Evolutionary conservation across 441 rosid species (phyloP), one percentile per base, ranked within the genome.

Genomic region (Adansonia madagascariensis): DNA sequence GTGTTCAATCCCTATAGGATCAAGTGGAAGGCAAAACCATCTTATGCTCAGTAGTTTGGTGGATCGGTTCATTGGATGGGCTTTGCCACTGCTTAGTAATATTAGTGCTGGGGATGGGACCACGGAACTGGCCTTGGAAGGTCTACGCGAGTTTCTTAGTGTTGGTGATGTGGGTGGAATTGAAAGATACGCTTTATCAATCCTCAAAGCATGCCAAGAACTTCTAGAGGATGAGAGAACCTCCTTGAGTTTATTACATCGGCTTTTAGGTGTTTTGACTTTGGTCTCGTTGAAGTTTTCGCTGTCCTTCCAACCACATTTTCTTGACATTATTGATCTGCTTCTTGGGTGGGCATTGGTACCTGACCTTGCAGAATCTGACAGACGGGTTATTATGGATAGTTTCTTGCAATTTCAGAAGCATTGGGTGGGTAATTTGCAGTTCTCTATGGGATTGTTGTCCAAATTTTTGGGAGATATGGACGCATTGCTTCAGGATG

Each of bases 311-410:
- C 98, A 96, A 80, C 98, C 98, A 74, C 96, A 94, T 91, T 94
- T 96, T 82, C 92, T 91, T 76, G 98, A 96, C 77, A 88, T 96
- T 72, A 86, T 96, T 80, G 99, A 96, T 88, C 82, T 96, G 79
- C 96, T 94, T 85, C 98, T 96, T 86, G 98, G 99, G 60, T 94
- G 99, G 98, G 97, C 98, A 24, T 82, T 96, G 88, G 89, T 92
- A 55, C 97, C 96, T 1, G 98, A 92, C 85, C 93, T 92, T 70
- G 82, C 88, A 52, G 98, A 91, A 74, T 79, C 94, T 35, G 99
- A 91, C 75, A 87, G 98, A 77, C 86, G 82, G 74, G 88, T 91
- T 82, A 90, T 94, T 71, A 85, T 94, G 90, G 98, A 92, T 84
- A 91, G 95, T 80, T 91, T 96, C 82, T 87, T 96, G 92, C 96